phyloP scores from a whole-genome alignment of 1,284 basidiomycete species.

The Ceratobasidium sp. region DNA sequence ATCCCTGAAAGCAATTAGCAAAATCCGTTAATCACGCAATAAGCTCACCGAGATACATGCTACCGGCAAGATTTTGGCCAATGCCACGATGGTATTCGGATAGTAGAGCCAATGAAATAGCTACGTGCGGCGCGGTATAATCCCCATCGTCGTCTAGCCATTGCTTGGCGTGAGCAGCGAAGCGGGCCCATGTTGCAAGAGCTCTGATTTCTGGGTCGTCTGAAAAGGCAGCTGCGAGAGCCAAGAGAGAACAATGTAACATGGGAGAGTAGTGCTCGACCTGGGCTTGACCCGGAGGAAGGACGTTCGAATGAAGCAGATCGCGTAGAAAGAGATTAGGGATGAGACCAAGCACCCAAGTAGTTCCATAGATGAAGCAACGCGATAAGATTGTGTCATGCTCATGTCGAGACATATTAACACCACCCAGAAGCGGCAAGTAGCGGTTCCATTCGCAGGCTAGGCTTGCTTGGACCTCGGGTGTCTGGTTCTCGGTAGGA shows the following conservation, averaged over 20 bases:
- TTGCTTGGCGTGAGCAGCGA: conserved; percentile 5
- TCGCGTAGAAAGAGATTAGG: conserved; percentile 6
- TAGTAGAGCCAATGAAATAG: background rate
- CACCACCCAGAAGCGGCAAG: background rate
- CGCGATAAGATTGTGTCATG: conserved; percentile 1
- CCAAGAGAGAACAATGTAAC: conserved; percentile 13
- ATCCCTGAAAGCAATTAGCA: background rate
- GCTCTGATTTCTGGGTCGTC: background rate
- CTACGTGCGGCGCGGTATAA: background rate
- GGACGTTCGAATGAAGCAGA: background rate
- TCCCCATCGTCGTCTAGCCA: conserved; percentile 16
- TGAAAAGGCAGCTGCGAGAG: conserved; percentile 10
- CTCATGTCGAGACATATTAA: background rate
- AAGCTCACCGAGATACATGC: conserved; percentile 12
- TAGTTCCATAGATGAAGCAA: conserved; percentile 16
- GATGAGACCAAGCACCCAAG: conserved; percentile 7
- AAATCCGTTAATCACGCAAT: no score
- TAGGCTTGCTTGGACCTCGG: background rate
- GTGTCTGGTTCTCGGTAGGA: background rate
- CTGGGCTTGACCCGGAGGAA: background rate
- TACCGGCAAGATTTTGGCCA: background rate
- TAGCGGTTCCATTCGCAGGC: conserved; percentile 16
- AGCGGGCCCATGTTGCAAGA: background rate
- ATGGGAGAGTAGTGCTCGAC: background rate
- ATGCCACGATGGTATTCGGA: conserved; percentile 18